phyloP scores from a whole-genome alignment of 2,329 filamentous ascomycete genomes.

The Fusarium neocosmosporiellum region DNA sequence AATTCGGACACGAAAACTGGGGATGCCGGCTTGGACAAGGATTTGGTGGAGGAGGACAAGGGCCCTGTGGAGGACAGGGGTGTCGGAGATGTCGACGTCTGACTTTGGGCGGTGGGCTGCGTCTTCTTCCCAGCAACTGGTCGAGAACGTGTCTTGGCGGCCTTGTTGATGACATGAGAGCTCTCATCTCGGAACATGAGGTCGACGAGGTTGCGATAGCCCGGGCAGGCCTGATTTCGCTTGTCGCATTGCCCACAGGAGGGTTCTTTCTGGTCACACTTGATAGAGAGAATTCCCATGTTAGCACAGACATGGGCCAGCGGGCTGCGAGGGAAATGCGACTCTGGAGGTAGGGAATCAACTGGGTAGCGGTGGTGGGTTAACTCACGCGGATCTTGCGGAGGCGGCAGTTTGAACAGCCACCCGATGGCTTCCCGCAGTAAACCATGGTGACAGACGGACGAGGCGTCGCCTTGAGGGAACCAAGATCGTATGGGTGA shows the following conservation, averaged over 20 bases:
- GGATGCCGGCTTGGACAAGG: conserved; percentile 14
- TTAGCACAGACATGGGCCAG: conserved; percentile 5
- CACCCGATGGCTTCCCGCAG: conserved; percentile 67
- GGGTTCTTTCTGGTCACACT: conserved; percentile 66
- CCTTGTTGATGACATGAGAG: conserved; percentile 65
- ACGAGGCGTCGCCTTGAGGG: conserved; percentile 5
- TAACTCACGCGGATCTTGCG: conserved; percentile 66
- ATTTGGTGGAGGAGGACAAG: background rate
- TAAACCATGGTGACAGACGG: conserved; percentile 60
- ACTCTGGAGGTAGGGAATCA: background rate
- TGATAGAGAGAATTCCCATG: conserved; percentile 5
- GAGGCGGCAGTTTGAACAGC: conserved; percentile 65
- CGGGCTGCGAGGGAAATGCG: background rate
- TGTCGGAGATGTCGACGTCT: conserved; percentile 31
- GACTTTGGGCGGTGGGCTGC: conserved; percentile 20
- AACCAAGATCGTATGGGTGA: background rate
- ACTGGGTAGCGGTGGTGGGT: background rate
- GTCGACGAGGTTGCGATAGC: conserved; percentile 66
- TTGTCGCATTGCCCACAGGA: conserved; percentile 67
- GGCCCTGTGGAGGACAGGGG: conserved; percentile 16
- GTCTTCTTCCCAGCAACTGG: conserved; percentile 39
- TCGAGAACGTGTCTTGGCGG: conserved; percentile 50
- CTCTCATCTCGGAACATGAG: conserved; percentile 70
- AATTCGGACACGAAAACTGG: conserved; percentile 12
- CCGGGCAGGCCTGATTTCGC: conserved; percentile 62